Evolutionary conservation across 2,329 filamentous ascomycete genomes (phyloP), one percentile per base, ranked within the genome.

Genomic region (Rhinocladiella similis): DNA sequence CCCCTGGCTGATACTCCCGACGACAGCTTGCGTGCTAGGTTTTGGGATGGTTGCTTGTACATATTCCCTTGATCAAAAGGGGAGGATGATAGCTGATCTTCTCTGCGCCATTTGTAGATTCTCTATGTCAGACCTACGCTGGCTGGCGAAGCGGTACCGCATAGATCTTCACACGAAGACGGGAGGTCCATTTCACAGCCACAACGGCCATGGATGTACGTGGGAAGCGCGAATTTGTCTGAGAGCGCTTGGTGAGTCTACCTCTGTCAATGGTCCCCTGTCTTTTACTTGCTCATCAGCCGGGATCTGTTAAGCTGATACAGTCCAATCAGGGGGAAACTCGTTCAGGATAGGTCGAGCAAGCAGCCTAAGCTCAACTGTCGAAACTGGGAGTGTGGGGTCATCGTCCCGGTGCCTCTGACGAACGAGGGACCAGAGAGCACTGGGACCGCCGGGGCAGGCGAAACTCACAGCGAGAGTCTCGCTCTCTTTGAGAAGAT

Each of bases 381-480:
- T 71, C 85, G 89, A 53, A 99, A 97, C 71, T 97, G 93, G 92
- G 94, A 97, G 74, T 96, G 91, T 68, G 94, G 94, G 35, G 89
- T 99, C 1, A 66, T 97, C 20, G 70, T 97, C 39, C 85, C 86
- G 9, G 77, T 89, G 20, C 60, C 60, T 66, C 63, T 52, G 56
- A 57, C 43, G 19, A 35, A 45, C 16, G 27, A 57, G 20, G 42
- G 42, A 2, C 54, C 46, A n/a, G 50, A 47, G 3, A 51, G 65
- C 14, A 35, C 13, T 18, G 27, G 38, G 12, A 25, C 6, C 16
- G 18, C 49, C 12, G 29, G 20, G 2, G 2, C 29, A 10, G 29
- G 29, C 7, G 7, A 33, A 33, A 12, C 29, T 33, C 29, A 33
- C 29, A 33, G 29, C 29, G 29, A 33, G 29, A 33, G 29, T 33